Evolutionary conservation across 2,329 filamentous ascomycete genomes (phyloP), one percentile per base, ranked within the genome.

Genomic region (Aspergillus novofumigatus): DNA sequence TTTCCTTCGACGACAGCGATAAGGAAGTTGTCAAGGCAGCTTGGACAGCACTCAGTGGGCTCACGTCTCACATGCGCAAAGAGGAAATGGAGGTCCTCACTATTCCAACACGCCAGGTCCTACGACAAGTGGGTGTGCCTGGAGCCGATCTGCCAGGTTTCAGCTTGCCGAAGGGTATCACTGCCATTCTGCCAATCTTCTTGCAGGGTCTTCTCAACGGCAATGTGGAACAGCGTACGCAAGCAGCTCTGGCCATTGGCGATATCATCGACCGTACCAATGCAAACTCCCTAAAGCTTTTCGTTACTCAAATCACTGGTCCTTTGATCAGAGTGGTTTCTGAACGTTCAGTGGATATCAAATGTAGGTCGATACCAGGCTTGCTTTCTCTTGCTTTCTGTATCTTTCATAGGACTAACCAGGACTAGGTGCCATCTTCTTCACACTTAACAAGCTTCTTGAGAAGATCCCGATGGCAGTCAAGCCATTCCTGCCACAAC

Each of bases 51-150:
- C 83, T 99, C 58, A 91, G 80, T 65, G 90, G 90, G 57, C 88
- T 99, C 65, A 97, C 92, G 49, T 92, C 92, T 72, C 88, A 86
- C 66, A 83, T 99, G 60, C 88, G 88, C 70, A 99, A 99, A 75
- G 95, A 99, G 71, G 93, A 97, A 76, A 97, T 99, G 94, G 95
- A 99, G 71, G 86, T 89, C 0, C 82, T 99, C 49, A 92, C 96
- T 20, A 80, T 86, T 54, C 94, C 93, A 0, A 96, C 93, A 2
- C 83, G 93, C 58, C 90, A 95, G 73, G 88, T 90, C 1, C 81
- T 99, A 54, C 87, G 90, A 63, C 91, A 93, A 68, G 90, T 97
- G 49, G 94, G 95, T 65, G 90, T 96, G 48, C 80, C 92, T 45
- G 94, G 94, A 28, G 83, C 87, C 44, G 88, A 92, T 68, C 81